A percentile compares a stretch with the other conserved stretches of the same genome.
Conservation (phyloP, 257 asterid genomes). For the Ballota nigra region DNA sequence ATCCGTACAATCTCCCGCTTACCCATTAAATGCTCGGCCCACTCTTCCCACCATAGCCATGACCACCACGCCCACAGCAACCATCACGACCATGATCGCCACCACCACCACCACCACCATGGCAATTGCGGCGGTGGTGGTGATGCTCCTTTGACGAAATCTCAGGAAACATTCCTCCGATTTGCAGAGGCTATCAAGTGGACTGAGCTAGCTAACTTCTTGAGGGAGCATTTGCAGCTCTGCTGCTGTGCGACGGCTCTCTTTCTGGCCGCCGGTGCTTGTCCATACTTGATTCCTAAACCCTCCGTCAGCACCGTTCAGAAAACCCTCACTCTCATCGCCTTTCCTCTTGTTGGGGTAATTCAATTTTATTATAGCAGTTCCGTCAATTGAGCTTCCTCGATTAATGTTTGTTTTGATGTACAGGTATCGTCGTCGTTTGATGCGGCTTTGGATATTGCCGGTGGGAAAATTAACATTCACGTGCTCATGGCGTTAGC, state of each 20-base stretch:
- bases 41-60: slow-evolving; percentile 9
- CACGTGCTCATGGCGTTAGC: slow-evolving; percentile 99
- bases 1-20: slow-evolving; percentile 18
- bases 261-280: slow-evolving; percentile 69
- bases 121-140: slow-evolving; percentile 33
- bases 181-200: slow-evolving; percentile 63
- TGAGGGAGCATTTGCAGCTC: slow-evolving; percentile 81
- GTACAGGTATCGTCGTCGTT: slow-evolving; percentile 78
- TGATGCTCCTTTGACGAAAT: slow-evolving; percentile 46
- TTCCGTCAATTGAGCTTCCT: background rate
- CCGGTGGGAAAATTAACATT: slow-evolving; percentile 84
- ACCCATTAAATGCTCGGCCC: slow-evolving; percentile 37
- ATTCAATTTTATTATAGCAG: background rate
- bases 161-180: slow-evolving; percentile 58
- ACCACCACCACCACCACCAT: slow-evolving; percentile 30
- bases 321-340: slow-evolving; percentile 53
- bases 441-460: slow-evolving; percentile 84
- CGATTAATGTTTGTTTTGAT: background rate
- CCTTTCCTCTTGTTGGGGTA: slow-evolving; percentile 98
- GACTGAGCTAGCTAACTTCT: slow-evolving; percentile 64
- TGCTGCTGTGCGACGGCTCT: slow-evolving; percentile 85
- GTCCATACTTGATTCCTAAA: slow-evolving; percentile 67
- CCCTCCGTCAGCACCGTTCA: slow-evolving; percentile 59
- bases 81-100: slow-evolving; percentile 21
- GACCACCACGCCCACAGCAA: slow-evolving; percentile 18